Percentiles rank a stretch among this genome's conserved stretches.
These are phyloP conservation scores for Poterioochromonas sp. DNA, from an alignment of 352 stramenopile genomes.

Conservation along the genomic window DNA sequence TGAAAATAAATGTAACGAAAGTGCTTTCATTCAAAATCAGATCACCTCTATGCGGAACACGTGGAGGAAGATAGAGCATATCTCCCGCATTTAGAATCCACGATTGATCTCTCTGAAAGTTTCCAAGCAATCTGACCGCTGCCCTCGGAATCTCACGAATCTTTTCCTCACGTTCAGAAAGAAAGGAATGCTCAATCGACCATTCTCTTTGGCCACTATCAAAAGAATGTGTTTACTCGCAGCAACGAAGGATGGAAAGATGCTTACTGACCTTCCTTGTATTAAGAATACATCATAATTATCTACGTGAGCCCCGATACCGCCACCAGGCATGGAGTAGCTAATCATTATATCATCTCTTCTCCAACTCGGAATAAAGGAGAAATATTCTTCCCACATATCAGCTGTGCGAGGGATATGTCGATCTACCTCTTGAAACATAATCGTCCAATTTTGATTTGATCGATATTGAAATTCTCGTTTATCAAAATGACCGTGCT, in stretches of 20 bases:
- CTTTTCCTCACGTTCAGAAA: conserved; percentile 48
- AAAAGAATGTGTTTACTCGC: not conserved
- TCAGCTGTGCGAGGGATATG: conserved; percentile 48
- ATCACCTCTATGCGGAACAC: conserved; percentile 52
- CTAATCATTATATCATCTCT: conserved; percentile 58
- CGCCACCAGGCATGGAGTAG: conserved; percentile 48
- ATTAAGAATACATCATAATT: conserved; percentile 73
- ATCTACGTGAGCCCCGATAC: conserved; percentile 67
- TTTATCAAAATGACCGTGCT: not conserved
- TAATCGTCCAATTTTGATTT: conserved; percentile 44
- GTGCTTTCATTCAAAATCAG: conserved; percentile 27
- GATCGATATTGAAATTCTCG: not conserved
- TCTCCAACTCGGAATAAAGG: conserved; percentile 51
- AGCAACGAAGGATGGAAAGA: not conserved
- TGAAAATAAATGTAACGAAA: too few relatives aligned
- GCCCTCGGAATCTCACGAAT: conserved; percentile 44
- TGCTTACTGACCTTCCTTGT: conserved; percentile 42
- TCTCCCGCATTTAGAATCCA: conserved; percentile 51
- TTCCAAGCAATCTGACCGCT: conserved; percentile 49
- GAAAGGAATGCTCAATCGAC: conserved; percentile 44
- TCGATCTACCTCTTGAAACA: conserved; percentile 60
- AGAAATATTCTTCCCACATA: conserved; percentile 51
- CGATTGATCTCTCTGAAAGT: conserved; percentile 37
- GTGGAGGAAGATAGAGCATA: conserved; percentile 57
- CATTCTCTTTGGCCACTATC: conserved; percentile 46